phyloP scores from a whole-genome alignment of 2,329 filamentous ascomycete genomes.

The Trichoderma oligosporum region DNA sequence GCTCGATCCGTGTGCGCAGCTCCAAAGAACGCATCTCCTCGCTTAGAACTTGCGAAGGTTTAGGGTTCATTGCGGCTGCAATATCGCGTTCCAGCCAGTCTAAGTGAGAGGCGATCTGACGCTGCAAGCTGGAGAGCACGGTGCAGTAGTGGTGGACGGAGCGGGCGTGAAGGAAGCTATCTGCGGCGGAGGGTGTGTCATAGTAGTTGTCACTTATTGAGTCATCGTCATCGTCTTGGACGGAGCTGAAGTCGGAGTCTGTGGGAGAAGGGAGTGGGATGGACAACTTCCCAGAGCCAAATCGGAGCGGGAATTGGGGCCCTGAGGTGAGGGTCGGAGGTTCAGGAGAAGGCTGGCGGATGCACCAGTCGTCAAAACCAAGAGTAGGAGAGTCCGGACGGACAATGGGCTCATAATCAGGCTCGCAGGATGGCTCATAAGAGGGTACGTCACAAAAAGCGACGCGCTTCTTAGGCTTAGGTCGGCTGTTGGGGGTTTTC shows the following conservation, averaged over 20 bases:
- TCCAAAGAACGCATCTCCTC: conserved; percentile 41
- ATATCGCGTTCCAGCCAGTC: conserved; percentile 43
- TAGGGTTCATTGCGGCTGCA: conserved; percentile 25
- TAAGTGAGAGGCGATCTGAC: conserved; percentile 49
- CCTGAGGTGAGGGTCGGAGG: conserved; percentile 18
- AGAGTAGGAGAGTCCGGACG: conserved; percentile 60
- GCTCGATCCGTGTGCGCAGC: conserved; percentile 50
- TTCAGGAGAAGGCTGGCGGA: conserved; percentile 26
- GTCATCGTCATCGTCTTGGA: conserved; percentile 21
- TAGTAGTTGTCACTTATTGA: not conserved
- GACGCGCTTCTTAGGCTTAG: conserved; percentile 39
- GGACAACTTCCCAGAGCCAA: not conserved
- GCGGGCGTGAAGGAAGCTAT: conserved; percentile 40
- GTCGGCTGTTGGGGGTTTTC: conserved; percentile 18
- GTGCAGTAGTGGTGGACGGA: conserved; percentile 49
- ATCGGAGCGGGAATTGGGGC: conserved; percentile 20
- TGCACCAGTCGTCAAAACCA: conserved; percentile 47
- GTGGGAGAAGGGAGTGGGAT: conserved; percentile 18
- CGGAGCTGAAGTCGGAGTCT: conserved; percentile 8
- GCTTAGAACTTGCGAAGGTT: conserved; percentile 22
- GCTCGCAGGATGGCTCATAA: conserved; percentile 30
- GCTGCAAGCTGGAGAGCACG: conserved; percentile 45
- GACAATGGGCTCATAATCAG: conserved; percentile 44
- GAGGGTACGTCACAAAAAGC: conserved; percentile 35
- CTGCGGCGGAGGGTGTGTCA: conserved; percentile 16